A percentile compares a stretch with the other conserved stretches of the same genome.
Conservation (phyloP, 2,329 filamentous ascomycete genomes). For the Ceratocystis smalleyi region DNA sequence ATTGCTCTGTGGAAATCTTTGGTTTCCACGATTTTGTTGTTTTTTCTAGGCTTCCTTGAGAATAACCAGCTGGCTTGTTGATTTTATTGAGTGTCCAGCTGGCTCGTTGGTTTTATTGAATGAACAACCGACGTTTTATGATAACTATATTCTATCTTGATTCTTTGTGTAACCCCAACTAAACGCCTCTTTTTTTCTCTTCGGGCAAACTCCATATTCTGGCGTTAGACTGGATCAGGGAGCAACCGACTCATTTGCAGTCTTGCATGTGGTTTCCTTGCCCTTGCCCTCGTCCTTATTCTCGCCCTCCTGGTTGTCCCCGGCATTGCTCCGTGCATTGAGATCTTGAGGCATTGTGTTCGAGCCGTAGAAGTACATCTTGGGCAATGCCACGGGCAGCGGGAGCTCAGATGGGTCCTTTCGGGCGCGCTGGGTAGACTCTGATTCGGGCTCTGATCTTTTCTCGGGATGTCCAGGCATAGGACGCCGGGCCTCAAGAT, state of each 20-base stretch:
- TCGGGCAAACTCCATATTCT: no score
- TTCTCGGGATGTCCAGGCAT: conserved; percentile 9
- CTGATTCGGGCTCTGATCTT: neutral
- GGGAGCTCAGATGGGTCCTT: conserved; percentile 13
- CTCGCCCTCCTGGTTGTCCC: neutral
- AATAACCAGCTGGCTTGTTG: neutral
- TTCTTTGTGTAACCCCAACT: neutral
- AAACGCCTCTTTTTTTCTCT: neutral
- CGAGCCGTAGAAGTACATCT: conserved; percentile 16
- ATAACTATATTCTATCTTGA: conserved; percentile 5
- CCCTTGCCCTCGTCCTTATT: no score
- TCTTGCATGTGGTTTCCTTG: no score
- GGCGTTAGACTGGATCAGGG: no score
- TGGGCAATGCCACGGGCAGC: conserved; percentile 13
- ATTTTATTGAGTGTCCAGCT: neutral
- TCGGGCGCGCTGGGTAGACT: neutral
- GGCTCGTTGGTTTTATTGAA: neutral
- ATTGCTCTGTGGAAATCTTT: neutral
- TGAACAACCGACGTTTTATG: neutral
- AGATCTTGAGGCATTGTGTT: conserved; percentile 14
- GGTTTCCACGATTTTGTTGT: neutral
- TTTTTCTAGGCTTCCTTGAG: neutral
- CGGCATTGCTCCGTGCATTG: conserved; percentile 2
- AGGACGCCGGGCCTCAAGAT: conserved; percentile 22
- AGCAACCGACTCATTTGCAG: no score